Conservation (phyloP, 768 basidiomycete species). For the Phanerochaete carnosa region DNA sequence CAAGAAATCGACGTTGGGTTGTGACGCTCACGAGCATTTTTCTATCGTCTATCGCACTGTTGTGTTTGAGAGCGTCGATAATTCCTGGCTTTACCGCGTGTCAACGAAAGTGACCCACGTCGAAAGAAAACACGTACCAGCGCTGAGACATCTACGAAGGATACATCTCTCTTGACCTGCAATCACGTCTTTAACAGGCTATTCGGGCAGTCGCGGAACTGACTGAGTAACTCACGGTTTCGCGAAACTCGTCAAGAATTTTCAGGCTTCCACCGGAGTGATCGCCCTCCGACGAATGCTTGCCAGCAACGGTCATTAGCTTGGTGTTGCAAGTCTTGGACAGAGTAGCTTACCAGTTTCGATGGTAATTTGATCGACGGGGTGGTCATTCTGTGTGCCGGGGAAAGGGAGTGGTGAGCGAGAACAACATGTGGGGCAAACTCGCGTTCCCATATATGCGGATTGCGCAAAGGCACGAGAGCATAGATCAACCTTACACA, state of each 20-base stretch:
- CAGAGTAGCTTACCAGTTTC: too few species aligned
- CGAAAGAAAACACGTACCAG: constrained; percentile 34
- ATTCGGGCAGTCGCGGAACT: too few species aligned
- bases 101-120: neutral
- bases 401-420: too few species aligned
- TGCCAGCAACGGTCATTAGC: neutral
- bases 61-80: constrained; percentile 58
- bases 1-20: neutral
- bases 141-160: constrained; percentile 36
- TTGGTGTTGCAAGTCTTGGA: too few species aligned
- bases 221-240: neutral
- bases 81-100: constrained; percentile 43
- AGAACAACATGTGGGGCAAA: too few species aligned
- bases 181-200: neutral
- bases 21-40: constrained; percentile 61
- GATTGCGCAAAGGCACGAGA: too few species aligned
- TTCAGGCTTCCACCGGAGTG: neutral
- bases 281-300: neutral
- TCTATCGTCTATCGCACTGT: constrained; percentile 69
- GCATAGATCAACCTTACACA: too few species aligned
- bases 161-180: constrained; percentile 44
- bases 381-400: too few species aligned
- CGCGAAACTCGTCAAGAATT: neutral
- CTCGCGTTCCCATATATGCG: too few species aligned
- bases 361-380: too few species aligned